These are phyloP conservation scores for Rhododendron williamsianum DNA, from an alignment of 148 eudicot genomes.

Conservation along the genomic window DNA sequence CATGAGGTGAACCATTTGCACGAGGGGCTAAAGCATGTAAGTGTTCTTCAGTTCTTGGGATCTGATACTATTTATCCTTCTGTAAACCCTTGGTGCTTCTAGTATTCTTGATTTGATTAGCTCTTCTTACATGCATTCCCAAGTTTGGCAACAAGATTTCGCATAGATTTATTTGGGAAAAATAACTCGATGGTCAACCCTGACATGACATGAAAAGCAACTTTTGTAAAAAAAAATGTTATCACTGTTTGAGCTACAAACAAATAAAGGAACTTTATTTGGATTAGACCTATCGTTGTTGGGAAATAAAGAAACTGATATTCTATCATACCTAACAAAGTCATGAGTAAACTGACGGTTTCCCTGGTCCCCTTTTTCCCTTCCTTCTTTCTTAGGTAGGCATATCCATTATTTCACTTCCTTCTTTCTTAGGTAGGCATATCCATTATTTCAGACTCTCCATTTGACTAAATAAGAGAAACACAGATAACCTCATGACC, in stretches of 20 bases:
- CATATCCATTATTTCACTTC: not conserved
- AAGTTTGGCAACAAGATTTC: not conserved
- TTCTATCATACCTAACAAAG: not conserved
- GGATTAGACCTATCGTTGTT: not conserved
- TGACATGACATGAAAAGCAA: not conserved
- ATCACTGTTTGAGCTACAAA: not conserved
- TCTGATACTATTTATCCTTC: not conserved
- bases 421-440: not conserved
- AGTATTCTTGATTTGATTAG: not conserved
- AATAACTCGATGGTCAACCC: not conserved
- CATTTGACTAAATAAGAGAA: not conserved
- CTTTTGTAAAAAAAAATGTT: not conserved
- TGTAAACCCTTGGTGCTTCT: not conserved
- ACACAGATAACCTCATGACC: not conserved
- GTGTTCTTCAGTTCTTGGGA: constrained; percentile 16
- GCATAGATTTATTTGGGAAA: not conserved
- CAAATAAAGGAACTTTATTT: not conserved
- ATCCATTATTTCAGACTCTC: not conserved
- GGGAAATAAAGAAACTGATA: not conserved
- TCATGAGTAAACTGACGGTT: not conserved
- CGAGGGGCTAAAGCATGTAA: constrained; percentile 89
- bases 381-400: not conserved
- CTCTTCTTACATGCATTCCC: not conserved
- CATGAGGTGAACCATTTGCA: constrained; percentile 97
- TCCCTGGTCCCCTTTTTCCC: not conserved